Conservation (phyloP, 2,329 filamentous ascomycete genomes). For the Beauveria rudraprayagi region DNA sequence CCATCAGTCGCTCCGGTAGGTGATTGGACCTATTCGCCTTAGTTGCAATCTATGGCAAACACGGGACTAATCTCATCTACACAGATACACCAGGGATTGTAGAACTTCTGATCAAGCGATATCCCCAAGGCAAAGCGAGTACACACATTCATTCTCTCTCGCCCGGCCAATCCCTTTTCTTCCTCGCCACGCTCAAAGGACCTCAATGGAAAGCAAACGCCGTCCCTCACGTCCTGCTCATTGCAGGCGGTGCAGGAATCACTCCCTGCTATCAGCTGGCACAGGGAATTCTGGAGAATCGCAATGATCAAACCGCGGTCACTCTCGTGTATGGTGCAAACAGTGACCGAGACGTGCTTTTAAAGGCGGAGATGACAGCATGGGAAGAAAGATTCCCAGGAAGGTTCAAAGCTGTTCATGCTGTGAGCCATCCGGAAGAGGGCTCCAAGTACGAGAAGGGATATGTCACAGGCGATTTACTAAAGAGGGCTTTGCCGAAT, state of each 20-base stretch:
- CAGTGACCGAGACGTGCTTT: background rate
- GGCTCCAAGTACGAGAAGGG: background rate
- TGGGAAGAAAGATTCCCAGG: slow-evolving; percentile 13
- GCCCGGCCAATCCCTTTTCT: background rate
- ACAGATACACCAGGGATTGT: background rate
- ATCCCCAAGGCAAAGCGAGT: background rate
- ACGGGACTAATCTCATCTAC: too few species aligned
- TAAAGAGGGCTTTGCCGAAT: background rate
- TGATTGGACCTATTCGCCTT: too few species aligned
- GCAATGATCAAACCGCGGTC: slow-evolving; percentile 53
- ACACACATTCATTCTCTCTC: background rate
- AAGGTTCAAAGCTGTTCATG: background rate
- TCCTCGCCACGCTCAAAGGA: background rate
- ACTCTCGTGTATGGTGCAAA: slow-evolving; percentile 56
- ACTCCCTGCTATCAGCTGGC: slow-evolving; percentile 62
- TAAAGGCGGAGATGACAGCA: background rate
- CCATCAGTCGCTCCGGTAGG: background rate
- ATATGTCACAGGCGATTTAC: background rate
- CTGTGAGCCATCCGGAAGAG: background rate
- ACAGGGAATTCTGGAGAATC: slow-evolving; percentile 53
- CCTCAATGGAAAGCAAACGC: slow-evolving; percentile 34
- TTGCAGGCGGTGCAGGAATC: slow-evolving; percentile 66
- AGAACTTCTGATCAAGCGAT: background rate
- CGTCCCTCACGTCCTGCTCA: slow-evolving; percentile 47
- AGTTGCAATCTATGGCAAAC: too few species aligned